Evolutionary conservation across 2,329 filamentous ascomycete genomes (phyloP).

Genomic region (Lachnellula hyalina): DNA sequence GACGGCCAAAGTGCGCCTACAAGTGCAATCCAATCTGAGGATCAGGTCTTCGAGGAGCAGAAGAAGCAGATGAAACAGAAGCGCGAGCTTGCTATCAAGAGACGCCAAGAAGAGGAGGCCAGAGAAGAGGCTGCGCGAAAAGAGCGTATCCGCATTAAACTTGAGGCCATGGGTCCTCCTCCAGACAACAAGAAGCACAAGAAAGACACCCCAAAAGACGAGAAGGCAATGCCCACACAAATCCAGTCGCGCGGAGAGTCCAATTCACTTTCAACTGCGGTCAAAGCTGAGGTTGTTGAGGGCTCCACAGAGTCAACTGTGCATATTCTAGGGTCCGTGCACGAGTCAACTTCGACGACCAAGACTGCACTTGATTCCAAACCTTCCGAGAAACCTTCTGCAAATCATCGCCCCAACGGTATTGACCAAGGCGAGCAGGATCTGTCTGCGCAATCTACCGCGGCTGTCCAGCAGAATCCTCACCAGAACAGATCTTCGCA

Average conservation of each 20-base stretch:
- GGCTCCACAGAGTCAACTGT: slow-evolving; percentile 10
- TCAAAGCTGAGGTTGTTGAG: slow-evolving; percentile 8
- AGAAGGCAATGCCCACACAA: slow-evolving; percentile 34
- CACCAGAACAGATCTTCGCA: slow-evolving; percentile 23
- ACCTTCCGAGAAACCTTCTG: slow-evolving; percentile 6
- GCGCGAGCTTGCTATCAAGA: slow-evolving; percentile 63
- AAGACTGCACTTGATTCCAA: slow-evolving; percentile 8
- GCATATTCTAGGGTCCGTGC: slow-evolving; percentile 7
- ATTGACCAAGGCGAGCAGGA: slow-evolving; percentile 20
- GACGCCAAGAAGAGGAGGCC: slow-evolving; percentile 62
- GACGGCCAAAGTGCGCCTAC: slow-evolving; percentile 27
- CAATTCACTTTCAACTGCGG: slow-evolving; percentile 3
- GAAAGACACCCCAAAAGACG: slow-evolving; percentile 45
- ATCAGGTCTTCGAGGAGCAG: slow-evolving; percentile 54
- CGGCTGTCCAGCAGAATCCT: slow-evolving; percentile 11
- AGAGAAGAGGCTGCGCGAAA: slow-evolving; percentile 66
- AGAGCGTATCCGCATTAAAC: slow-evolving; percentile 66
- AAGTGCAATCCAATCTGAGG: slow-evolving; percentile 36
- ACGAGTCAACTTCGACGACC: slow-evolving; percentile 1
- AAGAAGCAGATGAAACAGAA: slow-evolving; percentile 70
- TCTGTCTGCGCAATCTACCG: slow-evolving; percentile 34
- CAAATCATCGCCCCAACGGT: slow-evolving; percentile 18
- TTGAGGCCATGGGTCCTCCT: slow-evolving; percentile 63
- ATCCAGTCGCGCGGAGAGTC: slow-evolving; percentile 25
- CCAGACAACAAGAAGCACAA: slow-evolving; percentile 55